Evolutionary conservation across 2,329 filamentous ascomycete genomes (phyloP).

Genomic region (Trichoderma atrobrunneum): DNA sequence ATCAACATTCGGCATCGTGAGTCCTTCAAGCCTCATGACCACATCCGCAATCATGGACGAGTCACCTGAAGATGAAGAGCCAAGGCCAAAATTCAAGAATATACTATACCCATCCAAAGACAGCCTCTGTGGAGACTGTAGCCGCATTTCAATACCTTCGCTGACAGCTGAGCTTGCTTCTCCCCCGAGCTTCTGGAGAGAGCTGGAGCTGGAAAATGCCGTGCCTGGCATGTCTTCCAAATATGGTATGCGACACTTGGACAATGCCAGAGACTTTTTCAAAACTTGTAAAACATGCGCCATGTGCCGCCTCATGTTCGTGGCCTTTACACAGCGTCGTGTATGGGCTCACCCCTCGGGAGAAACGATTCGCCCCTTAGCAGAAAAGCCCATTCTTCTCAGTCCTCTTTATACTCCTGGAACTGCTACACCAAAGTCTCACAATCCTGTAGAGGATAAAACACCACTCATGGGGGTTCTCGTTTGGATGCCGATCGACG

Average conservation of each 20-base stretch:
- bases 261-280: not conserved
- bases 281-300: not conserved
- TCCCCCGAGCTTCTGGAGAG: not conserved
- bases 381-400: not conserved
- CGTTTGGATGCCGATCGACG: not conserved
- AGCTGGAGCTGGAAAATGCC: not conserved
- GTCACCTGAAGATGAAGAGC: not conserved
- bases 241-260: not conserved
- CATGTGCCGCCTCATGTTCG: not conserved
- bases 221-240: not conserved
- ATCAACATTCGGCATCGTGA: too few species aligned
- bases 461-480: not conserved
- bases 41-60: not conserved
- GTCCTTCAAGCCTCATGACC: too few species aligned
- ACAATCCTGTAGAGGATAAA: not conserved
- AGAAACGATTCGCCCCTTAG: not conserved
- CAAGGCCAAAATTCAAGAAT: not conserved
- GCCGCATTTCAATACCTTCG: not conserved
- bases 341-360: too few species aligned
- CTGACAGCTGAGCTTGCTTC: not conserved
- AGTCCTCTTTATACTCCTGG: not conserved
- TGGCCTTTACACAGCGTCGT: not conserved
- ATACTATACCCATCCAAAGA: not conserved
- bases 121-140: not conserved
- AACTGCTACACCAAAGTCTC: not conserved